Conservation (phyloP, 495 filamentous ascomycete genomes). For the Halenospora varia region DNA sequence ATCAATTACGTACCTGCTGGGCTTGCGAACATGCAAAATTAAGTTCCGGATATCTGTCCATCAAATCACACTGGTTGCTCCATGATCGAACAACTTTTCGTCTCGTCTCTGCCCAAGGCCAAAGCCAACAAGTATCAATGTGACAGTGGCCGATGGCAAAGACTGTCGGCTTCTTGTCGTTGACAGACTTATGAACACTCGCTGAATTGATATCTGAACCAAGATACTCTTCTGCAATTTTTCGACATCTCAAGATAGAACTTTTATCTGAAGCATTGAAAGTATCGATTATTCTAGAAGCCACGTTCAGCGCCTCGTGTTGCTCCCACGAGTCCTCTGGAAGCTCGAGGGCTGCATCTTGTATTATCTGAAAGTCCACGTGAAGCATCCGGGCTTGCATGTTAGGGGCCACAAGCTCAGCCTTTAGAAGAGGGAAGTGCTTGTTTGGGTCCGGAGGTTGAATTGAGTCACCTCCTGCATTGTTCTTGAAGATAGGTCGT, state of each 20-base stretch:
- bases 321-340: slow-evolving; percentile 78
- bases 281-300: slow-evolving; percentile 81
- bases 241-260: slow-evolving; percentile 70
- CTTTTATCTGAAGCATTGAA: slow-evolving; percentile 78
- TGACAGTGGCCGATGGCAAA: slow-evolving; percentile 93
- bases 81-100: slow-evolving; percentile 94
- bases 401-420: slow-evolving; percentile 89
- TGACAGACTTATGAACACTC: slow-evolving; percentile 78
- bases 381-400: slow-evolving; percentile 74
- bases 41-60: slow-evolving; percentile 93
- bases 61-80: slow-evolving; percentile 90
- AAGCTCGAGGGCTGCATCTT: slow-evolving; percentile 79
- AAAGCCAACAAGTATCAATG: slow-evolving; percentile 97
- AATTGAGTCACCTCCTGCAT: slow-evolving; percentile 78
- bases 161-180: slow-evolving; percentile 68
- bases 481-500: too few relatives aligned
- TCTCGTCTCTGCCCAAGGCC: slow-evolving; percentile 99
- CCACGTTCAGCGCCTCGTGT: slow-evolving; percentile 77
- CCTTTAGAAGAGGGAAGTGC: slow-evolving; percentile 68
- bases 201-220: slow-evolving; percentile 75
- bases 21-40: slow-evolving; percentile 89
- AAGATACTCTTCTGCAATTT: slow-evolving; percentile 78
- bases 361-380: slow-evolving; percentile 94
- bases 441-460: slow-evolving; percentile 83
- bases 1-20: too few relatives aligned